These are phyloP conservation scores for Acacia pycnantha DNA, from an alignment of 331 rosid genomes.

Conservation along the genomic window DNA sequence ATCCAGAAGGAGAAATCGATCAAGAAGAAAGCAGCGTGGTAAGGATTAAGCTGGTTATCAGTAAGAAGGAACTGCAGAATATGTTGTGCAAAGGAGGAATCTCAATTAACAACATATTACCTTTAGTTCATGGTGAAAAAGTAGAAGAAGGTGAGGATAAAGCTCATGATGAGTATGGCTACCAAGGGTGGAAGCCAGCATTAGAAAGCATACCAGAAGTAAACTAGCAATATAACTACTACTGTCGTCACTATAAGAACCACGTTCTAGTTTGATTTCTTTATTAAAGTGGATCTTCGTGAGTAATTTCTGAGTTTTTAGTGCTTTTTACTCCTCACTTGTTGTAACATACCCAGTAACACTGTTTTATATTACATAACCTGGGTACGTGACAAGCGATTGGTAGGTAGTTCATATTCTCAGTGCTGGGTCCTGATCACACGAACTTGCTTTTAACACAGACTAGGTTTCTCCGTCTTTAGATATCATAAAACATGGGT, in stretches of 20 bases:
- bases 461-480: background rate
- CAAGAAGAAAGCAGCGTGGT: constrained; percentile 43
- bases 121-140: constrained; percentile 39
- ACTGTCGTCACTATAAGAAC: too few relatives aligned
- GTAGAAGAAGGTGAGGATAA: constrained; percentile 21
- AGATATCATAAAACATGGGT: background rate
- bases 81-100: constrained; percentile 53
- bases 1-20: constrained; percentile 50
- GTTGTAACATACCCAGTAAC: background rate
- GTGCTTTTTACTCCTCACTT: background rate
- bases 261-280: too few relatives aligned
- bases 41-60: constrained; percentile 71
- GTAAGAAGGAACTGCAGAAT: constrained; percentile 54
- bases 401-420: background rate
- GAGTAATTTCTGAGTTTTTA: background rate
- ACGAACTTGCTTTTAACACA: background rate
- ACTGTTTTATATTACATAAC: background rate
- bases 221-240: constrained; percentile 37
- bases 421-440: background rate
- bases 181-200: constrained; percentile 56
- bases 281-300: too few relatives aligned
- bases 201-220: constrained; percentile 79
- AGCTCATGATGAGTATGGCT: constrained; percentile 16
- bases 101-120: constrained; percentile 48
- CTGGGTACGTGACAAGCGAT: background rate